phyloP scores from a whole-genome alignment of 306 rosid species.

The Pyrus pyrifolia region DNA sequence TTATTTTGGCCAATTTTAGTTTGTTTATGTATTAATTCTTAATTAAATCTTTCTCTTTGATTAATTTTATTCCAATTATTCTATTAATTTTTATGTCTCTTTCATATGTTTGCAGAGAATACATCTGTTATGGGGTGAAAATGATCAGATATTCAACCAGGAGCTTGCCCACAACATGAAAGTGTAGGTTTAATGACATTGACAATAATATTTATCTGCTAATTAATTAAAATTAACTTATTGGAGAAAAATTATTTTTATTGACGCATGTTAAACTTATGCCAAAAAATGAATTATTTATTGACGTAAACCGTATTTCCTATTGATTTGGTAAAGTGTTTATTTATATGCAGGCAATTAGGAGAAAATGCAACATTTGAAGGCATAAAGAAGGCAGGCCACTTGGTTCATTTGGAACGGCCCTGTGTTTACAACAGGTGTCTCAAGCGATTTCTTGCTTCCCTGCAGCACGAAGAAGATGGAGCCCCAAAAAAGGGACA shows the following conservation, averaged over 20 bases:
- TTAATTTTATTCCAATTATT: background rate
- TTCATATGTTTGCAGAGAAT: slow-evolving; percentile 39
- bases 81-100: background rate
- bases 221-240: background rate
- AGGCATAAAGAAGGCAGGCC: slow-evolving; percentile 50
- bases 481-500: background rate
- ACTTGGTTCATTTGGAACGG: slow-evolving; percentile 63
- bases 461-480: slow-evolving; percentile 13
- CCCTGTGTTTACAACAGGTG: slow-evolving; percentile 47
- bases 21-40: background rate
- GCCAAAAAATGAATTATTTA: no score
- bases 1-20: background rate
- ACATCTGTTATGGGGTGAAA: slow-evolving; percentile 89
- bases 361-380: slow-evolving; percentile 43
- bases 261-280: background rate
- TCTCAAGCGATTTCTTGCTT: slow-evolving; percentile 39
- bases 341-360: slow-evolving; percentile 30
- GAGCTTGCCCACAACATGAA: slow-evolving; percentile 72
- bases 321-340: background rate
- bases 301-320: background rate
- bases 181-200: slow-evolving; percentile 31
- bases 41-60: background rate
- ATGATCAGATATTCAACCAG: slow-evolving; percentile 68
- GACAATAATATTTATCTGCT: no score
- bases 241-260: background rate